Percentiles rank a stretch among this genome's conserved stretches.
Evolutionary conservation across 2,329 filamentous ascomycete genomes (phyloP).

Genomic region (Claviceps sp.): DNA sequence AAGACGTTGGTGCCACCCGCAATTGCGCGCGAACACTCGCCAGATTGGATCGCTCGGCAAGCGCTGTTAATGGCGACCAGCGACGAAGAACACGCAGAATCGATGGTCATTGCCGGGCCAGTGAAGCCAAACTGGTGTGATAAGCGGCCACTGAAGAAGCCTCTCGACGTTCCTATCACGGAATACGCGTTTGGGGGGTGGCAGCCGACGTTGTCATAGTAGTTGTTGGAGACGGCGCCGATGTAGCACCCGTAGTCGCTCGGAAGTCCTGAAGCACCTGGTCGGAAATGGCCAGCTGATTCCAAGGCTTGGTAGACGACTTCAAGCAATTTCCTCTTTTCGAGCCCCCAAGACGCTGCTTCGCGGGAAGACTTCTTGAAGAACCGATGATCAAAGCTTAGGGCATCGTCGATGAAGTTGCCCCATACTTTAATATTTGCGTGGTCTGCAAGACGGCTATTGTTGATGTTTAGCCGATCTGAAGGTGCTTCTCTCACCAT

Average conservation of each 20-base stretch:
- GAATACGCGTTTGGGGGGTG: neutral
- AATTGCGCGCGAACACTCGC: conserved; percentile 50
- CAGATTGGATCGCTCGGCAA: conserved; percentile 2
- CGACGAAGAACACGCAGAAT: conserved; percentile 6
- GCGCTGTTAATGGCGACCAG: conserved; percentile 2
- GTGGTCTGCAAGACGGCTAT: neutral
- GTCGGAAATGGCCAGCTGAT: neutral
- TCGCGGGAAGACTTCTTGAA: conserved; percentile 62
- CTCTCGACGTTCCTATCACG: neutral
- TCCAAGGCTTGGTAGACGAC: neutral
- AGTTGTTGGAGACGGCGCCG: conserved; percentile 3
- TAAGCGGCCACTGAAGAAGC: conserved; percentile 4
- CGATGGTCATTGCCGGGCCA: conserved; percentile 4
- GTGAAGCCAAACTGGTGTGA: conserved; percentile 3
- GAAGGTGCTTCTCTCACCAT: neutral
- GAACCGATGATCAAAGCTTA: conserved; percentile 52
- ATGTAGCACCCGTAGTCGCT: conserved; percentile 2
- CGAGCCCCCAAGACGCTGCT: conserved; percentile 43
- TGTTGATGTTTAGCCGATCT: neutral
- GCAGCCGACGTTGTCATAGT: conserved; percentile 1
- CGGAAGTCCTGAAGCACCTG: neutral
- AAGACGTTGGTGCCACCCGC: conserved; percentile 48
- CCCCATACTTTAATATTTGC: neutral
- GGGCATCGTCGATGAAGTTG: conserved; percentile 44
- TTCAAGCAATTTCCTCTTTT: conserved; percentile 2